Percentiles rank a stretch among this genome's conserved stretches.
Conservation (phyloP, 768 basidiomycete genomes). For the Boletus rubropictus region DNA sequence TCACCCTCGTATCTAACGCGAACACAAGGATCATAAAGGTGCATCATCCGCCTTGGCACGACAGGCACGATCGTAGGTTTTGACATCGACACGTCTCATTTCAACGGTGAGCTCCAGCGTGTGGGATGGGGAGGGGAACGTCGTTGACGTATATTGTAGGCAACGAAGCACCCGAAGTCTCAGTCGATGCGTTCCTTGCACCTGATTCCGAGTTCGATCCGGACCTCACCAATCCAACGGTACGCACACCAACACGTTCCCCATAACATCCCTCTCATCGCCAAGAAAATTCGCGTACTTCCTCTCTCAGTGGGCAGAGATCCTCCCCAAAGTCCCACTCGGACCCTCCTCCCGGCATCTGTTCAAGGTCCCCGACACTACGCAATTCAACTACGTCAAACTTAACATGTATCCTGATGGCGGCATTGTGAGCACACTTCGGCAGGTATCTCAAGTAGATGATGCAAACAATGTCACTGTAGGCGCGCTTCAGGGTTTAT, state of each 20-base stretch:
- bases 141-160: slow-evolving; percentile 37
- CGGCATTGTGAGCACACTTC: slow-evolving; percentile 60
- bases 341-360: slow-evolving; percentile 87
- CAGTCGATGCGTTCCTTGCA: slow-evolving; percentile 57
- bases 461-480: slow-evolving; percentile 3
- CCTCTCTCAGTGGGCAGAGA: slow-evolving; percentile 61
- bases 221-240: slow-evolving; percentile 44
- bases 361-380: slow-evolving; percentile 61
- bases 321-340: slow-evolving; percentile 70
- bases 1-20: not conserved
- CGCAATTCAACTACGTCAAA: slow-evolving; percentile 70
- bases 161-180: slow-evolving; percentile 81
- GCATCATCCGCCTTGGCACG: slow-evolving; percentile 83
- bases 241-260: slow-evolving; percentile 29
- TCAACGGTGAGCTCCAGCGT: slow-evolving; percentile 55
- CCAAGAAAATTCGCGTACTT: not conserved
- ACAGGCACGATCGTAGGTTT: slow-evolving; percentile 70
- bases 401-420: slow-evolving; percentile 96
- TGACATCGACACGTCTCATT: slow-evolving; percentile 93
- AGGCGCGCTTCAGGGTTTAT: slow-evolving; percentile 93
- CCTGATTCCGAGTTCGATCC: slow-evolving; percentile 39
- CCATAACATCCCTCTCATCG: not conserved
- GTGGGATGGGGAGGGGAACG: not conserved
- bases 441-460: not conserved
- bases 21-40: slow-evolving; percentile 45